These are phyloP conservation scores for Lumnitzera racemosa DNA, from an alignment of 345 rosid species.

Conservation along the genomic window DNA sequence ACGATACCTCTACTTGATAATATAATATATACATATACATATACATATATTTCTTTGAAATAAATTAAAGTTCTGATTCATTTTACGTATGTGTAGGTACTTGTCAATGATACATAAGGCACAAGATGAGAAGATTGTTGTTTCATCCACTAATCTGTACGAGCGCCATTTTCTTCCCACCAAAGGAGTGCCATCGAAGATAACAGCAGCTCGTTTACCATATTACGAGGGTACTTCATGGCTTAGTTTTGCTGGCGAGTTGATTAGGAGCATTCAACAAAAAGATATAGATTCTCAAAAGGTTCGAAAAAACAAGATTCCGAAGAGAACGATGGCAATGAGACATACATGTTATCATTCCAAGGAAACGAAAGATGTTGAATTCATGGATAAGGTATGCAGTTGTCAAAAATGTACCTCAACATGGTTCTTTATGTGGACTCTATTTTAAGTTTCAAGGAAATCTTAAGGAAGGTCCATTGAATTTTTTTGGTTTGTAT, in stretches of 20 bases:
- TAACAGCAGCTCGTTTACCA: conserved; percentile 90
- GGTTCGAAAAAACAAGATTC: conserved; percentile 60
- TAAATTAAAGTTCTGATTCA: no score
- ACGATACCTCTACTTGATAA: conserved; percentile 4
- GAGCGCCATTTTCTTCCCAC: conserved; percentile 70
- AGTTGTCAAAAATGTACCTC: no score
- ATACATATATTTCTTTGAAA: no score
- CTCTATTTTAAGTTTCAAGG: no score
- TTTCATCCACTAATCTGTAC: conserved; percentile 59
- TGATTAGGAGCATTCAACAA: conserved; percentile 68
- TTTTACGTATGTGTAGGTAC: conserved; percentile 44
- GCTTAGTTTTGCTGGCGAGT: conserved; percentile 90
- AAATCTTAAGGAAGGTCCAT: no score
- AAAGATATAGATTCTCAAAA: conserved; percentile 69
- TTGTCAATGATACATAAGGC: conserved; percentile 78
- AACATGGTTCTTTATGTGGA: no score
- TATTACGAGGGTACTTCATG: conserved; percentile 97
- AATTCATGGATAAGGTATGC: conserved; percentile 82
- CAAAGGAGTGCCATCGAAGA: conserved; percentile 70
- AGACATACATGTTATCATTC: conserved; percentile 68
- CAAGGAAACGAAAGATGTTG: conserved; percentile 76
- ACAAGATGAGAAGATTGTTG: conserved; percentile 67
- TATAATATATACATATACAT: no score
- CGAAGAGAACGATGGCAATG: conserved; percentile 80
- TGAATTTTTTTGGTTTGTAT: no score